A percentile compares a stretch with the other conserved stretches of the same genome.
phyloP scores from a whole-genome alignment of 768 basidiomycete genomes.

The Naganishia vaughanmartiniae region DNA sequence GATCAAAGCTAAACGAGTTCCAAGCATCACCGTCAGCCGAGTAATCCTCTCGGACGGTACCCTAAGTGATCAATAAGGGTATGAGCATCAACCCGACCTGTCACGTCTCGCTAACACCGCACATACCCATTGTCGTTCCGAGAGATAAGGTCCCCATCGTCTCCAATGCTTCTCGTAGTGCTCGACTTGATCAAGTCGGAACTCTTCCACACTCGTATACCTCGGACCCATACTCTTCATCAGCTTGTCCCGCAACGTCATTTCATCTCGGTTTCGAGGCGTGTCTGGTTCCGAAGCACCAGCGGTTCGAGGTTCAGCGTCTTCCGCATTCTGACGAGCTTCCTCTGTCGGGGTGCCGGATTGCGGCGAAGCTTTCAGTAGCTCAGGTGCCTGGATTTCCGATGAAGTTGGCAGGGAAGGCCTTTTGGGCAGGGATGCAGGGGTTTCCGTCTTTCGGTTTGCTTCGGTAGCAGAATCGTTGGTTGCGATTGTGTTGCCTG shows the following conservation, averaged over 20 bases:
- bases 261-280: constrained; percentile 38
- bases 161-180: constrained; percentile 88
- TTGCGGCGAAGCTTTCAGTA: constrained; percentile 16
- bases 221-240: constrained; percentile 63
- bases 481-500: neutral
- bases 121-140: constrained; percentile 94
- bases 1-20: constrained; percentile 51
- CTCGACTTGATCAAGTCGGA: constrained; percentile 79
- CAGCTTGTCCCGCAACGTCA: constrained; percentile 61
- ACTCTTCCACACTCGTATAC: constrained; percentile 77
- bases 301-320: constrained; percentile 26
- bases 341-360: constrained; percentile 33
- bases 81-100: neutral
- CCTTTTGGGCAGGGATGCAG: constrained; percentile 43
- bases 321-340: constrained; percentile 30
- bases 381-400: neutral
- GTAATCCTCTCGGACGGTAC: constrained; percentile 97
- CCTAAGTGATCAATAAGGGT: constrained; percentile 57
- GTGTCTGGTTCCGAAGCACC: constrained; percentile 46
- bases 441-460: neutral
- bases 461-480: constrained; percentile 1
- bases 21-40: constrained; percentile 86
- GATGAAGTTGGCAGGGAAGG: constrained; percentile 36
- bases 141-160: constrained; percentile 96
- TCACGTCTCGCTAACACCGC: neutral